Evolutionary conservation across 352 stramenopile species (phyloP).

Genomic region (Phytophthora citrophthora): DNA sequence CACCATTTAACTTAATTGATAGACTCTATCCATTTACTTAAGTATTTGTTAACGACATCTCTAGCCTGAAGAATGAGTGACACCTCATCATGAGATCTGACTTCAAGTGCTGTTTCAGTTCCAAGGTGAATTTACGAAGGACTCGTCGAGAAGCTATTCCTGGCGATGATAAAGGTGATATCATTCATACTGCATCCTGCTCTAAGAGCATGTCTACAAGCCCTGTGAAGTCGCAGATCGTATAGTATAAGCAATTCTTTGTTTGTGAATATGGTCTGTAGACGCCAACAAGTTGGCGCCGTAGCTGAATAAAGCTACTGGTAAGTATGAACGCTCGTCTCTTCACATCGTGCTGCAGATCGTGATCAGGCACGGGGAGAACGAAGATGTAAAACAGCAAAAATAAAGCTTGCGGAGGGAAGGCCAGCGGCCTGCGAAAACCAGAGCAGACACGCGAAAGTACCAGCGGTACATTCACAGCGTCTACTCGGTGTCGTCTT

Average conservation of each 20-base stretch:
- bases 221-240: too few relatives aligned
- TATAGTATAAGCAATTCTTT: conserved; percentile 33
- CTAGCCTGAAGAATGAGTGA: neutral
- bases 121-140: too few relatives aligned
- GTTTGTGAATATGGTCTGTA: conserved; percentile 37
- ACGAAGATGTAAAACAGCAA: conserved; percentile 38
- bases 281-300: conserved; percentile 13
- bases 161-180: too few relatives aligned
- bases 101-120: too few relatives aligned
- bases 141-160: neutral
- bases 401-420: conserved; percentile 34
- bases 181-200: too few relatives aligned
- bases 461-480: neutral
- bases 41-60: too few relatives aligned
- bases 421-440: conserved; percentile 16
- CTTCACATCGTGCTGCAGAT: conserved; percentile 18
- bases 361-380: conserved; percentile 8
- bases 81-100: conserved; percentile 13
- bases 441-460: conserved; percentile 5
- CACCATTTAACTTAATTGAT: conserved; percentile 20
- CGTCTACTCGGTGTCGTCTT: conserved; percentile 2
- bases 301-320: conserved; percentile 14
- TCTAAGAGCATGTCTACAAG: too few relatives aligned
- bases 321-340: conserved; percentile 13
- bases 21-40: too few relatives aligned